Percentiles rank a stretch among this genome's conserved stretches.
phyloP scores from a whole-genome alignment of 2,329 filamentous ascomycete genomes.

The Alternaria arbusti region DNA sequence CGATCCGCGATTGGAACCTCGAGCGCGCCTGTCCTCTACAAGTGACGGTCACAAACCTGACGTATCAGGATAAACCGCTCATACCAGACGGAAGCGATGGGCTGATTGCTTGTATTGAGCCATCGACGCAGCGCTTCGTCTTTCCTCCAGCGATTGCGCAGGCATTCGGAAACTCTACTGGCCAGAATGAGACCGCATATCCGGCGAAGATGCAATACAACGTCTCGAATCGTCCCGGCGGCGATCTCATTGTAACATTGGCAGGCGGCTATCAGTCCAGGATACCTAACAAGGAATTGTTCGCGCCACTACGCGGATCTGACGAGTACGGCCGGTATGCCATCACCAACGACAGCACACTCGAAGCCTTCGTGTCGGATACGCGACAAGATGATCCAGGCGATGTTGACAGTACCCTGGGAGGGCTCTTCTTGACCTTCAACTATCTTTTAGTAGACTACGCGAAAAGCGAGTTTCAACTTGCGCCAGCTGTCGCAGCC shows the following conservation, averaged over 20 bases:
- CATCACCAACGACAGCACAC: constrained; percentile 10
- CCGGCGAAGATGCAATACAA: constrained; percentile 8
- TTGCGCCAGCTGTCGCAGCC: constrained; percentile 11
- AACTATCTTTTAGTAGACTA: constrained; percentile 17
- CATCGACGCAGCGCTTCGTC: constrained; percentile 7
- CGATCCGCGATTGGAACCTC: constrained; percentile 12
- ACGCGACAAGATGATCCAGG: constrained; percentile 4
- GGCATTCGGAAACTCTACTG: background rate
- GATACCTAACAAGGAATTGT: constrained; percentile 14
- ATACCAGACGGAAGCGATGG: background rate
- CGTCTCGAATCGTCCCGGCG: constrained; percentile 1
- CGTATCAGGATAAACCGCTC: constrained; percentile 1
- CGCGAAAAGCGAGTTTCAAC: constrained; percentile 10
- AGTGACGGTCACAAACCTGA: constrained; percentile 11
- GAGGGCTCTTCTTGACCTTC: constrained; percentile 15
- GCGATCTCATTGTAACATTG: constrained; percentile 8
- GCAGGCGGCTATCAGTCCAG: constrained; percentile 10
- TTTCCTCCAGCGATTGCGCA: constrained; percentile 8
- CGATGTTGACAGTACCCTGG: constrained; percentile 4
- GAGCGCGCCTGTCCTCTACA: constrained; percentile 10
- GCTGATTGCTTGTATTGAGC: constrained; percentile 10
- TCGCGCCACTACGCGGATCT: constrained; percentile 13
- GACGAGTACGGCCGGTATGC: constrained; percentile 15
- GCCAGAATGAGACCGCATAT: constrained; percentile 5
- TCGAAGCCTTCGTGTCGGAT: constrained; percentile 13